These are phyloP conservation scores for Dendrobium catenatum DNA, from an alignment of 106 monocot genomes.

Conservation along the genomic window DNA sequence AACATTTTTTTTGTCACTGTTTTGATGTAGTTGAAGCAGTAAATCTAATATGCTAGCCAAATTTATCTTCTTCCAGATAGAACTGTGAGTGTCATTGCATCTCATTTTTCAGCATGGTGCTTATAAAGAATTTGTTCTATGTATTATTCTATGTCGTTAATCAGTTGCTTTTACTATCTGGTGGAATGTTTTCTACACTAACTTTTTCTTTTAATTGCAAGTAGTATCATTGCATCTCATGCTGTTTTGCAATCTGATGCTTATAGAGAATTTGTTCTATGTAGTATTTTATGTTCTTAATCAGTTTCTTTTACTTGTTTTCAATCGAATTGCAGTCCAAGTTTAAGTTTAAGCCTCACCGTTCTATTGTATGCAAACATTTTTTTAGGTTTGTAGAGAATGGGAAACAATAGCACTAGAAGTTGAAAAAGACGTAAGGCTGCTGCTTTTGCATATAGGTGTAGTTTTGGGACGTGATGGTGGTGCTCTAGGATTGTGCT, in stretches of 20 bases:
- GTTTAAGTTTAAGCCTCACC: neutral
- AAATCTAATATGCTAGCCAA: neutral
- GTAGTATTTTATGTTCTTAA: neutral
- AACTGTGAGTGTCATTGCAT: neutral
- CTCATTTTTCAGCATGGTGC: neutral
- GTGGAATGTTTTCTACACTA: neutral
- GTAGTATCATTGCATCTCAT: neutral
- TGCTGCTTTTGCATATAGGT: slow-evolving; percentile 70
- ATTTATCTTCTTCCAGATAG: neutral
- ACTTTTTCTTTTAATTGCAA: too few relatives aligned
- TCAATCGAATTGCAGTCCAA: neutral
- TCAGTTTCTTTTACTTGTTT: neutral
- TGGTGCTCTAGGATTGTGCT: slow-evolving; percentile 65
- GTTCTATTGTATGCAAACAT: neutral
- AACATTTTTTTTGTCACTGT: too few relatives aligned
- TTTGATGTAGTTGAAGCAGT: neutral
- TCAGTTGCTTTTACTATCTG: neutral
- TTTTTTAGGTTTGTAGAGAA: slow-evolving; percentile 74
- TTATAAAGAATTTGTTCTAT: neutral
- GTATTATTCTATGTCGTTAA: neutral
- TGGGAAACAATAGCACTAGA: slow-evolving; percentile 70
- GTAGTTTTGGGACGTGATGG: slow-evolving; percentile 87
- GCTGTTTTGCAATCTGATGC: neutral
- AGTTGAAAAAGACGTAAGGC: slow-evolving; percentile 63
- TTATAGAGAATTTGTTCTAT: neutral